phyloP scores from a whole-genome alignment of 1,139 yeast species.

The Nakaseomyces glabratus region DNA sequence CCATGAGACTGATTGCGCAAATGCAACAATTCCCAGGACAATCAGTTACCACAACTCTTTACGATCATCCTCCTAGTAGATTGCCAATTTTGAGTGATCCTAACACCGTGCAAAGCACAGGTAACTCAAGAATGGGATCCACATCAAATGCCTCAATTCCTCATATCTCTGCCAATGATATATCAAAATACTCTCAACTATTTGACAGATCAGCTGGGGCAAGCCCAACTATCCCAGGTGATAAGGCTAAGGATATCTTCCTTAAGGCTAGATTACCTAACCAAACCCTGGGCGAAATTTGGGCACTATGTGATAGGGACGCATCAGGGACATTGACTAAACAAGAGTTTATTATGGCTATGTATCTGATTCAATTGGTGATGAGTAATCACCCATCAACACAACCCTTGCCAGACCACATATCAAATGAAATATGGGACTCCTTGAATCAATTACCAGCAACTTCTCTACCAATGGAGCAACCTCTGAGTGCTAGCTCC shows the following conservation, averaged over 20 bases:
- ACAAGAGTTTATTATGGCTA: conserved; percentile 79
- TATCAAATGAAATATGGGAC: conserved; percentile 65
- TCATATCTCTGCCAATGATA: conserved; percentile 54
- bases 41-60: conserved; percentile 21
- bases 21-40: conserved; percentile 43
- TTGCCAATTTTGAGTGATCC: conserved; percentile 40
- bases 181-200: conserved; percentile 60
- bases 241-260: conserved; percentile 73
- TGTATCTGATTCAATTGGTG: conserved; percentile 85
- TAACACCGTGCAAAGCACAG: conserved; percentile 25
- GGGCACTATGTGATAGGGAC: conserved; percentile 78
- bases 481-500: conserved; percentile 27
- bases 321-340: conserved; percentile 63
- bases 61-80: conserved; percentile 21
- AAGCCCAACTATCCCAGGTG: conserved; percentile 55
- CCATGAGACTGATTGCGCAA: conserved; percentile 83
- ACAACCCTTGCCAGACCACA: conserved; percentile 54
- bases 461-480: conserved; percentile 61
- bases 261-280: conserved; percentile 79
- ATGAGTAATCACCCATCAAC: conserved; percentile 60
- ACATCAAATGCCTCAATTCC: conserved; percentile 38
- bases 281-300: conserved; percentile 69
- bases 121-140: conserved; percentile 16
- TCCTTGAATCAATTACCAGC: conserved; percentile 49
- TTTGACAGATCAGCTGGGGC: conserved; percentile 50